These are phyloP conservation scores for Quercus engelmannii DNA, from an alignment of 306 rosid genomes.

Conservation along the genomic window DNA sequence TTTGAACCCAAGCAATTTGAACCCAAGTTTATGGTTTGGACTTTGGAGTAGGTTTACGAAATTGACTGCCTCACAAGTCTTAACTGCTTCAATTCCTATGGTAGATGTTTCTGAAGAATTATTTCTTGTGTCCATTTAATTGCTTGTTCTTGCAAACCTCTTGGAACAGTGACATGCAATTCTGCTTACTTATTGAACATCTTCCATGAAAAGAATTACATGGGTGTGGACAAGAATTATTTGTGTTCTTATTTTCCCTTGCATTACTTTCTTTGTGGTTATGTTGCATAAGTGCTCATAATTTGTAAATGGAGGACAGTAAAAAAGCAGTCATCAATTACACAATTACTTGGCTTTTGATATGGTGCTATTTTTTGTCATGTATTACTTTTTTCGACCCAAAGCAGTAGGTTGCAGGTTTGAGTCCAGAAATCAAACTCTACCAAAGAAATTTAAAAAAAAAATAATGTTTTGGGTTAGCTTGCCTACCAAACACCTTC, in stretches of 20 bases:
- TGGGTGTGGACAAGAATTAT: background rate
- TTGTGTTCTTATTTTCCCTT: background rate
- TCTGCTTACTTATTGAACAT: background rate
- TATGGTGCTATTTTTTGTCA: background rate
- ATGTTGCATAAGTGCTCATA: too few species aligned
- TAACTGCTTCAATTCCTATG: background rate
- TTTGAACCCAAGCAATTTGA: too few species aligned
- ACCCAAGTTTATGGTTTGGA: too few species aligned
- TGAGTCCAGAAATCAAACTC: too few species aligned
- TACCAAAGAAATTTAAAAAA: too few species aligned
- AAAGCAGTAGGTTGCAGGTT: too few species aligned
- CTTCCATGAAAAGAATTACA: background rate
- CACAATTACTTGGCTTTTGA: background rate
- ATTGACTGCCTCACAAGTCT: background rate
- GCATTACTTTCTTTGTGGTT: too few species aligned
- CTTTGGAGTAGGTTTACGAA: background rate
- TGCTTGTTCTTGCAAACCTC: background rate
- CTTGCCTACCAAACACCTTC: too few species aligned
- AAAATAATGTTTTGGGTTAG: too few species aligned
- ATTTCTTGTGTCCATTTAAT: background rate
- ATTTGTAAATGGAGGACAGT: too few species aligned
- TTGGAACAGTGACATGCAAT: background rate
- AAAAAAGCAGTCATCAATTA: background rate
- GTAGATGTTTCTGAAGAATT: background rate
- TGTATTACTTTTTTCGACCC: background rate